phyloP scores from a whole-genome alignment of 164 flowering plant species.

The Pachysandra terminalis region DNA sequence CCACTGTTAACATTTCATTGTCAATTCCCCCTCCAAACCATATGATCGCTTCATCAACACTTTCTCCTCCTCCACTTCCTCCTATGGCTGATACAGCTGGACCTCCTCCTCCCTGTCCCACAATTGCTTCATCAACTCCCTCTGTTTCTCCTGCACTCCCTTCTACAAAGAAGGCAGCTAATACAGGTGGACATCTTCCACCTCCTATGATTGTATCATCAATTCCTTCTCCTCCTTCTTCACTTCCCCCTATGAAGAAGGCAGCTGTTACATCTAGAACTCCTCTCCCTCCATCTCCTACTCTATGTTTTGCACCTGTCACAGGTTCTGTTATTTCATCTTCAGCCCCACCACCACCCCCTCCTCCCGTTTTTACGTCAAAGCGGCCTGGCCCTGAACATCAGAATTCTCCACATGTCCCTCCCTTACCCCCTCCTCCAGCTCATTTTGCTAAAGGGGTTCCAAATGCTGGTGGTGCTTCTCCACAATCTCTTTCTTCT shows the following conservation, averaged over 20 bases:
- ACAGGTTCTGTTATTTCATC: conserved; percentile 10
- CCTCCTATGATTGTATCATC: background rate
- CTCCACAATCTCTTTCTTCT: conserved; percentile 19
- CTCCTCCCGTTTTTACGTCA: conserved; percentile 18
- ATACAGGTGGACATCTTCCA: too few species aligned
- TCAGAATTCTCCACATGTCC: conserved; percentile 22
- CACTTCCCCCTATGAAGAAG: conserved; percentile 15
- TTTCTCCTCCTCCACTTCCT: too few species aligned
- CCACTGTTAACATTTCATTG: conserved; percentile 5
- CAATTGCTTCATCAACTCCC: conserved; percentile 28
- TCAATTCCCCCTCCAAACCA: conserved; percentile 2
- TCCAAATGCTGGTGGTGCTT: conserved; percentile 27
- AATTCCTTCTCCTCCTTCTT: conserved; percentile 18
- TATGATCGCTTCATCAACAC: background rate
- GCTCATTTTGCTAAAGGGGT: conserved; percentile 28
- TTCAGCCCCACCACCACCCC: conserved; percentile 1
- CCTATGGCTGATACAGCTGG: too few species aligned
- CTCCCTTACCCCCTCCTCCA: conserved; percentile 56
- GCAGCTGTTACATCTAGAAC: conserved; percentile 1
- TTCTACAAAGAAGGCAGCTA: too few species aligned
- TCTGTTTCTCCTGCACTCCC: too few species aligned
- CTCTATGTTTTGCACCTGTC: conserved; percentile 2
- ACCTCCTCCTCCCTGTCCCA: too few species aligned
- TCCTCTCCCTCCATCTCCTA: conserved; percentile 28
- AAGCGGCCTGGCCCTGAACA: conserved; percentile 20